These are phyloP conservation scores for Sporisorium iseilematis-ciliati DNA, from an alignment of 1,284 basidiomycete species.

Conservation along the genomic window DNA sequence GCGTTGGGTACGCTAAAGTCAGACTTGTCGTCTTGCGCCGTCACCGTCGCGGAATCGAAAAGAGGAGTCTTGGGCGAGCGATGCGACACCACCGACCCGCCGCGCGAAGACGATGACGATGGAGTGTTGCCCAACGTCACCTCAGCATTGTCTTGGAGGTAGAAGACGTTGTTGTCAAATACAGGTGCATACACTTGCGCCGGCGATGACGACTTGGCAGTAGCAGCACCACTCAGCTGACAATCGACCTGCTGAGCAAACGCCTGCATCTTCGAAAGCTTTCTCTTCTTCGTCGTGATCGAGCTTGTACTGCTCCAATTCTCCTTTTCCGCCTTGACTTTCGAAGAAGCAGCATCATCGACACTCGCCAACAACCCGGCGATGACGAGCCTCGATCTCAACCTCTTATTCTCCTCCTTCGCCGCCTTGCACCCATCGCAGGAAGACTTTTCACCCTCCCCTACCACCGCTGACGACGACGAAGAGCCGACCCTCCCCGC, in stretches of 20 bases:
- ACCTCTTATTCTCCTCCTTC: slow-evolving; percentile 19
- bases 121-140: background rate
- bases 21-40: background rate
- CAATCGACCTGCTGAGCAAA: slow-evolving; percentile 25
- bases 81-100: slow-evolving; percentile 14
- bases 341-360: background rate
- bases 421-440: slow-evolving; percentile 4
- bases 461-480: background rate
- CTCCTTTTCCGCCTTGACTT: background rate
- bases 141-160: background rate
- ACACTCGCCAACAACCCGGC: slow-evolving; percentile 8
- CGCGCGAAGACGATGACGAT: slow-evolving; percentile 16
- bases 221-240: slow-evolving; percentile 4
- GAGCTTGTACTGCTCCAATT: slow-evolving; percentile 26
- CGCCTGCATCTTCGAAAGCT: slow-evolving; percentile 23
- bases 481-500: background rate
- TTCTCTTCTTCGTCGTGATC: slow-evolving; percentile 33
- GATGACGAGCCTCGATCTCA: slow-evolving; percentile 18
- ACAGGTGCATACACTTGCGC: background rate
- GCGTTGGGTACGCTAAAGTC: background rate
- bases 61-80: slow-evolving; percentile 22
- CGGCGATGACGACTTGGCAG: background rate
- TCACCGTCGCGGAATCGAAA: background rate
- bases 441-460: background rate
- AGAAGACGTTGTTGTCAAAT: background rate